Percentiles rank a stretch among this genome's conserved stretches.
Conservation (phyloP, 495 filamentous ascomycete genomes). For the Penicillium antarcticum region DNA sequence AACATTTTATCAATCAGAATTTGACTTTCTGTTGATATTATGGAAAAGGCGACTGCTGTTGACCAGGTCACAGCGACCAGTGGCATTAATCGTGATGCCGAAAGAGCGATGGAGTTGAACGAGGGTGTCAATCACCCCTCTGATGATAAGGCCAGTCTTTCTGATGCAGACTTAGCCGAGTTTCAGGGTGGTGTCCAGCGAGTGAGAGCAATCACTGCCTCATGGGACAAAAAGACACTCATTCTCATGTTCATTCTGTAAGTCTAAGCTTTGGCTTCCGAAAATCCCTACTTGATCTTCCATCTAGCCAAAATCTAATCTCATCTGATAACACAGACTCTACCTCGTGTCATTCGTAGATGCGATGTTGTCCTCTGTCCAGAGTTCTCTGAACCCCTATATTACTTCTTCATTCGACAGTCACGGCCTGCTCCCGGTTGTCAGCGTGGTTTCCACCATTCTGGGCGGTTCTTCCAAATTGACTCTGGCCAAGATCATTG, state of each 20-base stretch:
- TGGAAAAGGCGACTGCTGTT: neutral
- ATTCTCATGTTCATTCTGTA: slow-evolving; percentile 7
- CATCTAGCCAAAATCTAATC: neutral
- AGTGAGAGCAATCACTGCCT: slow-evolving; percentile 4
- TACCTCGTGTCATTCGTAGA: slow-evolving; percentile 13
- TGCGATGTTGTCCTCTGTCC: slow-evolving; percentile 4
- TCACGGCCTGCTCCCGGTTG: slow-evolving; percentile 17
- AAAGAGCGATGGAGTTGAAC: neutral
- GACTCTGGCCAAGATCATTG: slow-evolving; percentile 57
- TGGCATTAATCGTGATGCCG: neutral
- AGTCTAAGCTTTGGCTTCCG: neutral
- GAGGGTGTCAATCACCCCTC: neutral
- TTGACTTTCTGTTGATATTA: neutral
- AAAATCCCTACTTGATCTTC: no score
- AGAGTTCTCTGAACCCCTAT: slow-evolving; percentile 14
- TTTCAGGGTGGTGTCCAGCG: slow-evolving; percentile 7
- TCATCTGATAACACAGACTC: neutral
- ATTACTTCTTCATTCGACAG: slow-evolving; percentile 20
- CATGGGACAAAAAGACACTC: slow-evolving; percentile 5
- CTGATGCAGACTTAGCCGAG: neutral
- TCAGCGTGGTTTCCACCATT: slow-evolving; percentile 29
- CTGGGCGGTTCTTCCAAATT: slow-evolving; percentile 59
- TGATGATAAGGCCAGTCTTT: neutral
- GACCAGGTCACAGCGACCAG: neutral
- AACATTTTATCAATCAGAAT: neutral